These are phyloP conservation scores for Microascus cirrosus DNA, from an alignment of 2,329 filamentous ascomycete species.

Conservation along the genomic window DNA sequence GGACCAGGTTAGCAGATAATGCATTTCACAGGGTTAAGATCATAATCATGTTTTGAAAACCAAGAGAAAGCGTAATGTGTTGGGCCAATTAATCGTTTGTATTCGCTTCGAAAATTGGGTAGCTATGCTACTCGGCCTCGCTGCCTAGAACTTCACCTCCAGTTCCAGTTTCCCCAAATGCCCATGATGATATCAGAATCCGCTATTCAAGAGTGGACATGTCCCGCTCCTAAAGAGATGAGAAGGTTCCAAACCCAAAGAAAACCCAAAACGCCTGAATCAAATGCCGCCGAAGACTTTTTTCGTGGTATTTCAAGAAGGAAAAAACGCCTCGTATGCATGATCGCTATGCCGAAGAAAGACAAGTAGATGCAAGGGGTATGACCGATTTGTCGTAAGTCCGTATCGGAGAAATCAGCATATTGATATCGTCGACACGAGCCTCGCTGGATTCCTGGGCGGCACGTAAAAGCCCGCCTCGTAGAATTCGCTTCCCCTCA, in stretches of 20 bases:
- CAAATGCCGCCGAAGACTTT: not conserved
- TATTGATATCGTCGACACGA: conserved; percentile 45
- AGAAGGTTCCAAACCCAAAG: not conserved
- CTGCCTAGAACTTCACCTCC: not conserved
- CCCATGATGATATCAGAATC: not conserved
- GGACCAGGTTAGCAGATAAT: no score
- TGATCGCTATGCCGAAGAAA: not conserved
- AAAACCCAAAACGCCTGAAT: not conserved
- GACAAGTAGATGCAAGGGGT: conserved; percentile 1
- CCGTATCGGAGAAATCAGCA: conserved; percentile 25
- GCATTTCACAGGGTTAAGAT: no score
- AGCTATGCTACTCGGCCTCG: not conserved
- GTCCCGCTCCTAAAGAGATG: not conserved
- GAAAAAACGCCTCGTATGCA: not conserved
- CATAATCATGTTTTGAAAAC: no score
- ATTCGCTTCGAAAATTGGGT: no score
- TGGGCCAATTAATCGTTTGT: no score
- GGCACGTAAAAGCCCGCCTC: conserved; percentile 43
- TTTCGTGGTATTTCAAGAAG: not conserved
- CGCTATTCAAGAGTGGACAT: conserved; percentile 1
- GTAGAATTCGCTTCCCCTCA: conserved; percentile 30
- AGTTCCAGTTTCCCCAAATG: not conserved
- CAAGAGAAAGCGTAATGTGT: no score
- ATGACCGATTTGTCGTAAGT: not conserved
- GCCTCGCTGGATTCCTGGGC: conserved; percentile 34